Evolutionary conservation across 225 moss, liverwort and hornwort species (phyloP).

Genomic region (Physcomitrium patens): DNA sequence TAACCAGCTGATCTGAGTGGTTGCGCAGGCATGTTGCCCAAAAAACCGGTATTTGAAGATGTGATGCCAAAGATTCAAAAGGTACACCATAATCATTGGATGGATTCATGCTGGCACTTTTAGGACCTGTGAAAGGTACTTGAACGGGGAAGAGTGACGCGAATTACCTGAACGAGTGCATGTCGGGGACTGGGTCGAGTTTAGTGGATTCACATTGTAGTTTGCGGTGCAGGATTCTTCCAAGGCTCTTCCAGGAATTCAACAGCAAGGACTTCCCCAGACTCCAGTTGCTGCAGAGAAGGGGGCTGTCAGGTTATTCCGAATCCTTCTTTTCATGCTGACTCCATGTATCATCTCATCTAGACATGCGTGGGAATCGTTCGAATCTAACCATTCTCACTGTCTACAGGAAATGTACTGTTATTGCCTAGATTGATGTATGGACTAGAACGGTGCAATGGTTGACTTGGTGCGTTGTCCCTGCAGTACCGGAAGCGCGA

Average conservation of each 20-base stretch:
- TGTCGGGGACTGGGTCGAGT: neutral
- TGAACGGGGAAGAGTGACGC: too few species aligned
- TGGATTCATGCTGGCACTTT: too few species aligned
- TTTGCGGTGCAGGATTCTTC: constrained; percentile 3
- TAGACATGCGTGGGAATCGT: too few species aligned
- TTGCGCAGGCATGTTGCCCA: constrained; percentile 24
- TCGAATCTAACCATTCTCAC: too few species aligned
- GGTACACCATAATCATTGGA: neutral
- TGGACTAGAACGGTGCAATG: too few species aligned
- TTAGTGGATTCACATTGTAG: constrained; percentile 1
- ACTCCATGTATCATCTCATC: too few species aligned
- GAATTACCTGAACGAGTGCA: too few species aligned
- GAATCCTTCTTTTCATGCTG: too few species aligned
- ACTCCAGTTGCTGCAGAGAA: constrained; percentile 25
- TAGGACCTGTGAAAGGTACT: too few species aligned
- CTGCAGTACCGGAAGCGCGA: constrained; percentile 32
- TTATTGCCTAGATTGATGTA: too few species aligned
- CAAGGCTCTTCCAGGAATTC: constrained; percentile 14
- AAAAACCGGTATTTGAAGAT: constrained; percentile 10
- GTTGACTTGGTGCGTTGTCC: constrained; percentile 27
- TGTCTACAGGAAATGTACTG: too few species aligned
- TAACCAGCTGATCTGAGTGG: neutral
- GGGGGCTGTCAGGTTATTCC: neutral
- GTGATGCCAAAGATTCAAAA: constrained; percentile 25
- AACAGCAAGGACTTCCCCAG: constrained; percentile 4